Conservation (phyloP, 2,329 filamentous ascomycete species). For the Alternaria gaisen region DNA sequence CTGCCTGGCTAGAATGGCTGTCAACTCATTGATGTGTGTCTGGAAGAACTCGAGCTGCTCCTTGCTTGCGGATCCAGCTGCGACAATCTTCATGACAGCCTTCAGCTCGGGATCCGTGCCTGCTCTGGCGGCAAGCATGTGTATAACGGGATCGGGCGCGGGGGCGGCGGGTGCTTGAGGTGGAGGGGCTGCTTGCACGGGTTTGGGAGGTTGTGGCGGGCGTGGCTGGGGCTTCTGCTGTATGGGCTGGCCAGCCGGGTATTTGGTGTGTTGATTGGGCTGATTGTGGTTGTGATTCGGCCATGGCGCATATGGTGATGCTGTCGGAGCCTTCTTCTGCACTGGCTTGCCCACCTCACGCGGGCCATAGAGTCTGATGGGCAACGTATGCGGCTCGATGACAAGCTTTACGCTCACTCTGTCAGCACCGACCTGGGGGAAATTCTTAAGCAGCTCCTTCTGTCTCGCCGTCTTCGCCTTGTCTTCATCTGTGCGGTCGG, state of each 20-base stretch:
- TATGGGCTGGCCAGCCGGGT: slow-evolving; percentile 28
- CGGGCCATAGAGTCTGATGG: slow-evolving; percentile 61
- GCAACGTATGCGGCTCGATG: slow-evolving; percentile 81
- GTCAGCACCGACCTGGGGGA: slow-evolving; percentile 46
- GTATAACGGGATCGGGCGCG: slow-evolving; percentile 78
- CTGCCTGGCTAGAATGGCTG: slow-evolving; percentile 57
- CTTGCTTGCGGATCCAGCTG: slow-evolving; percentile 74
- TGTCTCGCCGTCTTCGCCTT: slow-evolving; percentile 68
- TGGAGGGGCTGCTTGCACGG: slow-evolving; percentile 34
- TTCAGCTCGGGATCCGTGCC: slow-evolving; percentile 76
- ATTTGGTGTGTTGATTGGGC: slow-evolving; percentile 37
- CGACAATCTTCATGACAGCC: slow-evolving; percentile 83
- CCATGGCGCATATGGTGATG: slow-evolving; percentile 45
- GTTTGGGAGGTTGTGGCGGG: slow-evolving; percentile 35
- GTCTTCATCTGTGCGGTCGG: slow-evolving; percentile 72
- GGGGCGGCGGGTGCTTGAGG: slow-evolving; percentile 40
- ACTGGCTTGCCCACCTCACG: slow-evolving; percentile 35
- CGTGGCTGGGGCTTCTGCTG: slow-evolving; percentile 39
- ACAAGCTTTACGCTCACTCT: slow-evolving; percentile 59
- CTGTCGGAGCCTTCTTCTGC: slow-evolving; percentile 40
- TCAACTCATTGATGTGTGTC: slow-evolving; percentile 81
- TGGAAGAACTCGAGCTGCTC: slow-evolving; percentile 80
- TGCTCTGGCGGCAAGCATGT: slow-evolving; percentile 78
- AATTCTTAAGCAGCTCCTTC: slow-evolving; percentile 54
- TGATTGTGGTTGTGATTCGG: slow-evolving; percentile 45